phyloP scores from a whole-genome alignment of 805 yeast genomes.

The Tanozyma kutaoensis region DNA sequence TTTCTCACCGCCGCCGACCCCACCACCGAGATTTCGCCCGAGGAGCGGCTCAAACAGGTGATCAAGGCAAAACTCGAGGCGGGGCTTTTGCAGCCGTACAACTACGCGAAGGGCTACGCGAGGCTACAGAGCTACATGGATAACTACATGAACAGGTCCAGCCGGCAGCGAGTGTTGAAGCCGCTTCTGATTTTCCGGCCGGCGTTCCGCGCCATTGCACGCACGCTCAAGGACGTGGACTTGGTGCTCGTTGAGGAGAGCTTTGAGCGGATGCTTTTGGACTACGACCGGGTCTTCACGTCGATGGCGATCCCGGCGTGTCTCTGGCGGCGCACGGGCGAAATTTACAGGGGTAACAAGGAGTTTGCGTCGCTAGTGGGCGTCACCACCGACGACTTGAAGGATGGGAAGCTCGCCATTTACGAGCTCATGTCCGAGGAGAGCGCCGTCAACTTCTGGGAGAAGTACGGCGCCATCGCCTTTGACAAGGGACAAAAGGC shows the following conservation, averaged over 20 bases:
- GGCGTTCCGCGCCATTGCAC: conserved; percentile 85
- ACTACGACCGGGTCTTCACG: conserved; percentile 89
- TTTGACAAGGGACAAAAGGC: conserved; percentile 94
- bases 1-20: conserved; percentile 96
- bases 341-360: conserved; percentile 86
- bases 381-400: conserved; percentile 76
- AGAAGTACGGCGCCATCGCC: conserved; percentile 91
- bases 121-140: conserved; percentile 86
- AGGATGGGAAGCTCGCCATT: conserved; percentile 85
- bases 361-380: conserved; percentile 92
- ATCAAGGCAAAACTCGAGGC: conserved; percentile 92
- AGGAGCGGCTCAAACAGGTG: conserved; percentile 83
- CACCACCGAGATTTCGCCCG: conserved; percentile 86
- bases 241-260: conserved; percentile 85
- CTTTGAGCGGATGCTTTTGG: conserved; percentile 85
- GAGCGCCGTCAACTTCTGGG: conserved; percentile 96
- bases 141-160: conserved; percentile 72
- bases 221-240: conserved; percentile 82
- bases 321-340: conserved; percentile 94
- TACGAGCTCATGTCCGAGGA: conserved; percentile 93
- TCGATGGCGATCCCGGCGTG: conserved; percentile 98
- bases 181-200: conserved; percentile 83
- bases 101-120: conserved; percentile 89
- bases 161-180: conserved; percentile 73
- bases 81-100: conserved; percentile 82